These are phyloP conservation scores for Glycine tomentella DNA, from an alignment of 306 rosid genomes.

Conservation along the genomic window DNA sequence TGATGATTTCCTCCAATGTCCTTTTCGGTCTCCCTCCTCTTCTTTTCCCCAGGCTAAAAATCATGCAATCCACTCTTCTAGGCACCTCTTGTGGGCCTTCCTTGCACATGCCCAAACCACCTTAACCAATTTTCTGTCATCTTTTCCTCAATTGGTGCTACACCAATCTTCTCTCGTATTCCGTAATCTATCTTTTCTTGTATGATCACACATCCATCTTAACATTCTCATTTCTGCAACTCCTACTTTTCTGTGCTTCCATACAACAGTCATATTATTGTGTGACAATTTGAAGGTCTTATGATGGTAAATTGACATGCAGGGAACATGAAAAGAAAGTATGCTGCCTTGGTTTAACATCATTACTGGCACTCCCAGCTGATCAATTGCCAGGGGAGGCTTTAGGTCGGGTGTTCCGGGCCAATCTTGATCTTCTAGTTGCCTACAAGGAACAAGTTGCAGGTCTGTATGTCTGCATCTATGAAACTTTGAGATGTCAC, in stretches of 20 bases:
- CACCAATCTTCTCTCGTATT: too few species aligned
- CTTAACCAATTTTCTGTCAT: too few species aligned
- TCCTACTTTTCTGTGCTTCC: neutral
- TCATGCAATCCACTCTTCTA: too few species aligned
- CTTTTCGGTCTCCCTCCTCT: too few species aligned
- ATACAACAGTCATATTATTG: neutral
- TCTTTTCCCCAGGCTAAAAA: too few species aligned
- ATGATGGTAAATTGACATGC: constrained; percentile 39
- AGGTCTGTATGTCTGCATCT: constrained; percentile 56
- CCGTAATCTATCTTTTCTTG: too few species aligned
- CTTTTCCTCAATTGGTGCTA: too few species aligned
- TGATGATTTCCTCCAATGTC: too few species aligned
- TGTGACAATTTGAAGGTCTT: constrained; percentile 32
- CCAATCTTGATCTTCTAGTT: constrained; percentile 85
- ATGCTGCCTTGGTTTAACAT: constrained; percentile 95
- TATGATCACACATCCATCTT: too few species aligned
- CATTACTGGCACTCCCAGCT: constrained; percentile 75
- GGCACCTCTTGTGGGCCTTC: too few species aligned
- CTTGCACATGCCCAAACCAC: too few species aligned
- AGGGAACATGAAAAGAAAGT: constrained; percentile 96
- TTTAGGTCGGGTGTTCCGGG: constrained; percentile 86
- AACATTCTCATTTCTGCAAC: too few species aligned
- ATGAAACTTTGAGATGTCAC: constrained; percentile 1
- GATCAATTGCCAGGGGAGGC: constrained; percentile 84
- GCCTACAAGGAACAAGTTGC: constrained; percentile 97